Percentiles rank a stretch among this genome's conserved stretches.
Evolutionary conservation across 2,329 filamentous ascomycete genomes (phyloP).

Genomic region (Catunica adiposa): DNA sequence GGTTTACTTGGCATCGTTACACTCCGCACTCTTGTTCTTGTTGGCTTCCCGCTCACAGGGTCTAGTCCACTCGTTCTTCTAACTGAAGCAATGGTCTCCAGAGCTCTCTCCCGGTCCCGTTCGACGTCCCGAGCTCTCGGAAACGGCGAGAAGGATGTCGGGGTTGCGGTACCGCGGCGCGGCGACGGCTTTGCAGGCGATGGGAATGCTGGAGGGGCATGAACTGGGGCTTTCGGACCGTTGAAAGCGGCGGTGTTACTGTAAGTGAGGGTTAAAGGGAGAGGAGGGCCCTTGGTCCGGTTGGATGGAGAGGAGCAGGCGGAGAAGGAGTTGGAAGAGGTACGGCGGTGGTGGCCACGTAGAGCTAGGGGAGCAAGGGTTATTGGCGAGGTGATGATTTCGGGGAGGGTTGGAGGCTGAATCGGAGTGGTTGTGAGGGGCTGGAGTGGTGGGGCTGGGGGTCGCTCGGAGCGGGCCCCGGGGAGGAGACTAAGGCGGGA

Average conservation of each 20-base stretch:
- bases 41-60: not conserved
- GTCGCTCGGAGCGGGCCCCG: not conserved
- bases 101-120: not conserved
- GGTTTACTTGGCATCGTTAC: conserved; percentile 1
- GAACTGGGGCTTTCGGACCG: not conserved
- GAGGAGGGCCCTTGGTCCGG: conserved; percentile 7
- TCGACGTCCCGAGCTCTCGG: not conserved
- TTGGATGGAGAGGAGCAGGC: not conserved
- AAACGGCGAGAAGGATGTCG: conserved; percentile 4
- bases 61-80: not conserved
- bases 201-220: not conserved
- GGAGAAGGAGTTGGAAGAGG: conserved; percentile 9
- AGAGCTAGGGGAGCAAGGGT: not conserved
- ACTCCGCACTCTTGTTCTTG: conserved; percentile 4
- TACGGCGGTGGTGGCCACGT: conserved; percentile 1
- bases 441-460: not conserved
- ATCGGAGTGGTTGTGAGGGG: not conserved
- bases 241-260: conserved; percentile 2
- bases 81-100: not conserved
- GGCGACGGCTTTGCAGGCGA: conserved; percentile 2
- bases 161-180: not conserved
- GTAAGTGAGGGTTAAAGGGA: conserved; percentile 4
- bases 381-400: not conserved
- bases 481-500: not conserved
- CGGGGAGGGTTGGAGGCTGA: not conserved